These are phyloP conservation scores for Picochlorum sp. DNA, from an alignment of 139 green algal genomes.

Conservation along the genomic window DNA sequence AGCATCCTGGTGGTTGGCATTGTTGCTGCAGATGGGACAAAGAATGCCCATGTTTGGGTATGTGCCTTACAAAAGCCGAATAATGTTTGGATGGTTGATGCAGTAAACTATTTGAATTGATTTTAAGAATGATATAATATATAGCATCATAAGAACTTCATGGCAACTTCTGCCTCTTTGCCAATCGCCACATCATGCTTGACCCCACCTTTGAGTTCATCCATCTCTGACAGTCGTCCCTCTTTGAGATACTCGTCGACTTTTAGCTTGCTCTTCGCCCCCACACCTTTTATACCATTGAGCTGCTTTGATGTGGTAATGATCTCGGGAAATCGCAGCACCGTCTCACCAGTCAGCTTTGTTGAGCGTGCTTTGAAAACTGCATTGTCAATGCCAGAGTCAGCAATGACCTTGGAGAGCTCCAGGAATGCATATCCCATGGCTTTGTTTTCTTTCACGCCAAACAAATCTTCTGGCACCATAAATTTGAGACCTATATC, in stretches of 20 bases:
- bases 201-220: constrained; percentile 11
- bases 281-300: constrained; percentile 16
- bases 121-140: too few relatives aligned
- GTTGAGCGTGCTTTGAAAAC: constrained; percentile 16
- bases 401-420: constrained; percentile 9
- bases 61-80: neutral
- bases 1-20: constrained; percentile 8
- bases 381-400: constrained; percentile 2
- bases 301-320: constrained; percentile 20
- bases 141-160: too few relatives aligned
- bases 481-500: constrained; percentile 43
- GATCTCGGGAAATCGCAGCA: neutral
- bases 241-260: constrained; percentile 17
- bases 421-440: constrained; percentile 12
- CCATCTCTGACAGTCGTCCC: constrained; percentile 10
- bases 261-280: constrained; percentile 9
- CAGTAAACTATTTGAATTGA: too few relatives aligned
- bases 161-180: too few relatives aligned
- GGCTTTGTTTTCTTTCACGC: constrained; percentile 16
- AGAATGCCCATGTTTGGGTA: neutral
- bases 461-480: constrained; percentile 49
- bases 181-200: too few relatives aligned
- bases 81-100: constrained; percentile 9
- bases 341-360: constrained; percentile 1
- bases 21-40: neutral